Conservation (phyloP, 1,284 basidiomycete genomes). For the Leccinum ponderosum region DNA sequence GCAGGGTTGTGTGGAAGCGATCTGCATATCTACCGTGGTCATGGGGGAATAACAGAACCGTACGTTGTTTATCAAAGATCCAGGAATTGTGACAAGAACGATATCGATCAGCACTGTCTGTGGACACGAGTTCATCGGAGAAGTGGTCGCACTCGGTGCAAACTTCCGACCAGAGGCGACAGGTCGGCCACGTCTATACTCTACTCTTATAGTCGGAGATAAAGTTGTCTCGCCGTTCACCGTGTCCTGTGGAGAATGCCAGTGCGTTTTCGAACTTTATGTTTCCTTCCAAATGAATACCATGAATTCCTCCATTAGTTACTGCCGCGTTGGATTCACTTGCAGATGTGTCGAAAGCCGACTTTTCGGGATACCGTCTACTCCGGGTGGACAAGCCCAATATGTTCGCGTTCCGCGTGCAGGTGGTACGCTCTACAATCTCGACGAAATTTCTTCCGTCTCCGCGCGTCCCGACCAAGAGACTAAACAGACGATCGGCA, state of each 20-base stretch:
- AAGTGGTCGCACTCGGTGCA: constrained; percentile 70
- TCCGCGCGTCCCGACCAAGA: constrained; percentile 31
- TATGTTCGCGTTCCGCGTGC: constrained; percentile 81
- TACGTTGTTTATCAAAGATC: constrained; percentile 19
- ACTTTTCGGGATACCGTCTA: constrained; percentile 71
- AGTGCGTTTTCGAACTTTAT: constrained; percentile 48
- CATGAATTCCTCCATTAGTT: constrained; percentile 40
- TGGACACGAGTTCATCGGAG: constrained; percentile 87
- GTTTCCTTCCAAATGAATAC: neutral
- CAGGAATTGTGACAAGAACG: neutral
- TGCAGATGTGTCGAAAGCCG: constrained; percentile 68
- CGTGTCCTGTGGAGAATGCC: constrained; percentile 78
- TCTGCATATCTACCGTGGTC: constrained; percentile 76
- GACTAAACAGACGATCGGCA: constrained; percentile 38
- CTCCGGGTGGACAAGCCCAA: constrained; percentile 87
- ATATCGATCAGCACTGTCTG: constrained; percentile 53
- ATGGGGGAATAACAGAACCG: constrained; percentile 39
- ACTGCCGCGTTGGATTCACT: constrained; percentile 76
- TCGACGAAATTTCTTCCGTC: constrained; percentile 47
- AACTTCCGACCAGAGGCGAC: constrained; percentile 49
- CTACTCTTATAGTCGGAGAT: constrained; percentile 74
- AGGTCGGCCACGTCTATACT: constrained; percentile 61
- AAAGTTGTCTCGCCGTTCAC: constrained; percentile 90
- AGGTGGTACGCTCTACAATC: constrained; percentile 75
- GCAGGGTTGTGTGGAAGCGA: constrained; percentile 83